Base-by-base conservation (phyloP, 257 asterid genomes). In the Solanum rostratum region DNA sequence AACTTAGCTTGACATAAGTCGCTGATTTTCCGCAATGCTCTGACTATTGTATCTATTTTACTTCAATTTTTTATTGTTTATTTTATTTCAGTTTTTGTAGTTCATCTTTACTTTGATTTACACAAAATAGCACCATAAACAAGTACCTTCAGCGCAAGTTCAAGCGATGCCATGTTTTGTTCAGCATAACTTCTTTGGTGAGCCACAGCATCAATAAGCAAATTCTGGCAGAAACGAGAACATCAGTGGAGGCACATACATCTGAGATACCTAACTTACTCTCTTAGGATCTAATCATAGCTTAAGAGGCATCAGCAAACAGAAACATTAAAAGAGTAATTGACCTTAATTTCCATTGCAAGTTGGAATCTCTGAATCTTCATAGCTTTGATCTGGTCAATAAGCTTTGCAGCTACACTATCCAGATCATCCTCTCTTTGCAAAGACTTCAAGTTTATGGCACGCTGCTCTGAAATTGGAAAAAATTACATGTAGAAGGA, bases 181-280 rank as follows among this genome's bases (percentile, higher is more conserved):
- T 92, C 99, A 85, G 98, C 95, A 86, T 83, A 91, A 88, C 86
- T 88, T 93, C 93, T 91, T 33, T 95, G 89, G 70, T 83, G 76
- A 89, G 92, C 94, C 85, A 92, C 94, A 87, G 98, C 98, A 84
- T 93, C 97, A 59, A 83, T 83, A 54, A 96, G 94, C 84, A 90
- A 90, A 88, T 88, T 84, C 99, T 96, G 91, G 76, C 87, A 86
- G 55, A 79, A 79, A 84, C 86, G 81, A 82, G 65, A 80, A 57
- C 53, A 50, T 80, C 81, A 68, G 79, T 30, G 49, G 73, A 85
- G 87, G 85, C 87, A 60, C 41, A 83, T 63, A 49, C 54, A 83
- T 45, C 45, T 19, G 62, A 84, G 57, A 33, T 66, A 49, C 41
- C 37, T 46, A 76, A 76, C 81, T 46, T 76, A 76, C 81, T 22